Evolutionary conservation across 164 flowering plant genomes (phyloP).

Genomic region (Vitis amurensis): DNA sequence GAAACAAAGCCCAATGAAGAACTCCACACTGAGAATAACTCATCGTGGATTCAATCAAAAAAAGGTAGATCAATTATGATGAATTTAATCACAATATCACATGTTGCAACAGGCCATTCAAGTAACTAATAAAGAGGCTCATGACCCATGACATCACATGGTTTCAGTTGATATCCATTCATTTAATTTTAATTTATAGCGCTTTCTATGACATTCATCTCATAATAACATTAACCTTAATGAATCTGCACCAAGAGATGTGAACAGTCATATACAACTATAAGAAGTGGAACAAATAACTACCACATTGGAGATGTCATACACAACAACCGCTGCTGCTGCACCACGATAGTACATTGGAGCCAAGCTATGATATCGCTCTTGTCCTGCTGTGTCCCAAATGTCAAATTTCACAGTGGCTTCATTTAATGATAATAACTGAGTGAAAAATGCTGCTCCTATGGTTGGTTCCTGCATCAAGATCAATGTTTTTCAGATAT

Average conservation of each 20-base stretch:
- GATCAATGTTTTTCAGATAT: background rate
- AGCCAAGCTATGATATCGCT: conserved; percentile 65
- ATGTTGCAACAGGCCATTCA: too few species aligned
- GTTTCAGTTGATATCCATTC: background rate
- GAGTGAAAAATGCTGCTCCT: conserved; percentile 73
- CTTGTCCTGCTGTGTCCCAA: conserved; percentile 81
- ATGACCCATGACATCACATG: too few species aligned
- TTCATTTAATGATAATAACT: conserved; percentile 42
- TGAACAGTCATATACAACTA: background rate
- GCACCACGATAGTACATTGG: conserved; percentile 77
- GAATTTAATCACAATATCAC: too few species aligned
- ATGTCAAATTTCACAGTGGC: conserved; percentile 67
- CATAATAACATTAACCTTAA: background rate
- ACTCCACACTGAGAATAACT: too few species aligned
- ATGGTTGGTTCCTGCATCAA: conserved; percentile 55
- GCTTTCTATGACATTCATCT: background rate
- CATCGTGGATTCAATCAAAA: too few species aligned
- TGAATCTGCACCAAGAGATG: background rate
- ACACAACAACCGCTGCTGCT: conserved; percentile 65
- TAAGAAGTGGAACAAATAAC: background rate
- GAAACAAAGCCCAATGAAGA: too few species aligned
- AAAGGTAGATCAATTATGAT: too few species aligned
- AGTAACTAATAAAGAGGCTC: too few species aligned
- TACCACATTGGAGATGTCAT: conserved; percentile 56
- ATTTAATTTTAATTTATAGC: background rate